Base-by-base conservation (phyloP, 2,329 filamentous ascomycete species). In the Aspergillus fijiensis region DNA sequence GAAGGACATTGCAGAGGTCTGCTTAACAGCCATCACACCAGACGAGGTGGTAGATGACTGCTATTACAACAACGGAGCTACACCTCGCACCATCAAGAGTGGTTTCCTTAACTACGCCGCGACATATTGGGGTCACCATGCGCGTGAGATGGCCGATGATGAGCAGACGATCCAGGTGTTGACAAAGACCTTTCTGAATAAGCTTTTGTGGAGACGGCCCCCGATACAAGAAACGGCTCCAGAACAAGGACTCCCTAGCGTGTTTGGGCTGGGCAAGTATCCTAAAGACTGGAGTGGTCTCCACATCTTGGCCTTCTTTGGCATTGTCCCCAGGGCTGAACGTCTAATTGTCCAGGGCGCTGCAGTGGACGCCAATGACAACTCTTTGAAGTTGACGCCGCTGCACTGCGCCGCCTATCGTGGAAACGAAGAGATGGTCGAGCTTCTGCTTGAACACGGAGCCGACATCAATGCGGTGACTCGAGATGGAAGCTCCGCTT, bases 11-110 rank as follows among this genome's bases (percentile, higher is more conserved):
- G 67, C 72, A 0, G 71, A 74, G 3, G 55, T 59, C 19, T 74
- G 72, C 35, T 60, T 74, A 2, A 64, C 66, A 0, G 55, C 60
- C 5, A 72, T 74, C 16, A 67, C 62, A 2, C 35, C 66, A 0
- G 72, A 74, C 51, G 72, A 74, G 14, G 68, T 72, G 10, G 63
- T 74, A 1, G 72, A 74, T 49, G 69, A 72, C 5, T 74, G 70
- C 31, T 74, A 74, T n/a, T 49, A 56, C 3, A 70, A 61, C 4
- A 42, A 59, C 14, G 58, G 47, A 3, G 58, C 35, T 1, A 29
- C 62, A 0, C 54, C 67, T n/a, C 65, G 66, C 2, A 63, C 29
- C 1, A 45, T 51, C 9, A 56, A 54, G 1, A 61, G 56, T 2
- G 60, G 63, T 0, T 60, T 74, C 1, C 54, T 72, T 0, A 52